Base-by-base conservation (phyloP, 2,329 filamentous ascomycete species). In the Diaporthe sp. region DNA sequence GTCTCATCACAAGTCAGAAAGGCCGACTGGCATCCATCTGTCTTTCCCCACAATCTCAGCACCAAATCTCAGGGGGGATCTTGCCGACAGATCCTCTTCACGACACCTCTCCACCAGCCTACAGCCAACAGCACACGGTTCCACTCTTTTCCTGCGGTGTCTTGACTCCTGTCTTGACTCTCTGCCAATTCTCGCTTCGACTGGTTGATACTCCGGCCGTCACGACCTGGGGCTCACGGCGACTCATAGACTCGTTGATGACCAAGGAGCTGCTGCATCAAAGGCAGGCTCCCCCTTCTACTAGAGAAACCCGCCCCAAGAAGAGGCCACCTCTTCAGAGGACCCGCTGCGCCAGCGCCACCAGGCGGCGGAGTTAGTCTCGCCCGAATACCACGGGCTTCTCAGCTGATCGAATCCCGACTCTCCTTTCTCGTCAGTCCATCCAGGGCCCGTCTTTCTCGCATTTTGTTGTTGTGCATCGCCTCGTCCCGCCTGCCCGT, bases 11-110 rank as follows among this genome's bases (percentile, higher is more conserved):
- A 61, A 57, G 50, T 73, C 61, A 73, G 54, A 73, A 67, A 69
- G 12, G 50, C 67, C 47, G 45, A 30, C 38, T 71, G 50, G 38
- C 66, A 54, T 55, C 47, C 38, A n/a, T 74, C 47, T 42, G 30
- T 57, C n/a, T 60, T 60, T 61, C 71, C 52, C 71, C 64, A 50
- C 70, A 64, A 71, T 71, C 67, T 74, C 66, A 55, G n/a, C 72
- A 69, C 60, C 67, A 50, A 64, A 74, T 75, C 61, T 69, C 40
- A 72, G 52, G 50, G 47, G 69, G 73, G 54, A 73, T 73, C 64
- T 52, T 61, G 28, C 71, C 64, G 74, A 58, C 57, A 72, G 69
- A 72, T 72, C 69, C 69, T 60, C 22, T 52, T 54, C 69, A 72
- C 69, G 33, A 52, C 57, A 33, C n/a, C 58, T 54, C 74, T 38